These are phyloP conservation scores for Mycena epipterygia DNA, from an alignment of 768 basidiomycete species.

Conservation along the genomic window DNA sequence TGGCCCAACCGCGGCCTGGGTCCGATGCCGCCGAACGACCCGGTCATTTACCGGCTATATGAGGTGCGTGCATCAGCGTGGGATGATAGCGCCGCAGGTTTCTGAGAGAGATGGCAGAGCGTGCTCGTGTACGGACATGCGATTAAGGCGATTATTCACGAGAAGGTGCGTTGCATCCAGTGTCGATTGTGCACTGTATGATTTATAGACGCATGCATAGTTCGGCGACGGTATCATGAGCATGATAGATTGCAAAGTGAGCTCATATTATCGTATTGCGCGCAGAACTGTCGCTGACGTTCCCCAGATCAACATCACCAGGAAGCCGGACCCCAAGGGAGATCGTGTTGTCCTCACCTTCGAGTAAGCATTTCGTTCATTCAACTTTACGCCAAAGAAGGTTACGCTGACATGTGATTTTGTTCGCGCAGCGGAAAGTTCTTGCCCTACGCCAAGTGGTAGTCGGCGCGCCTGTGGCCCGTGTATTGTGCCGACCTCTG, in stretches of 20 bases:
- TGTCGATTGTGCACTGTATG: not conserved
- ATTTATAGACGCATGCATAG: conserved; percentile 48
- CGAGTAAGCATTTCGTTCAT: conserved; percentile 67
- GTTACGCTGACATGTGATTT: not conserved
- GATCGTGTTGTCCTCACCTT: conserved; percentile 86
- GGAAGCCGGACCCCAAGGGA: conserved; percentile 82
- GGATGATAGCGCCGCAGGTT: not conserved
- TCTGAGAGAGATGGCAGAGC: conserved; percentile 53
- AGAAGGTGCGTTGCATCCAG: conserved; percentile 62
- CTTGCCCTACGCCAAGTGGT: conserved; percentile 30
- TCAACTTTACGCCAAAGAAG: not conserved
- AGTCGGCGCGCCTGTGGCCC: not conserved
- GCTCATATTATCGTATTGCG: not conserved
- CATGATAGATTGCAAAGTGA: conserved; percentile 83
- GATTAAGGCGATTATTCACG: conserved; percentile 86
- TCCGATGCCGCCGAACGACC: conserved; percentile 81
- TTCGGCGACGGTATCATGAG: conserved; percentile 93
- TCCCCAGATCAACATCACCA: conserved; percentile 62
- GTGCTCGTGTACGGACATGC: conserved; percentile 84
- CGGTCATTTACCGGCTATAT: conserved; percentile 85
- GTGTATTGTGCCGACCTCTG: too few species aligned
- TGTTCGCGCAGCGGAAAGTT: conserved; percentile 31
- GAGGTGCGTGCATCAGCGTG: conserved; percentile 62
- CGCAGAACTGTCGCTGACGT: not conserved
- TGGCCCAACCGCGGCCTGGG: conserved; percentile 82